A percentile compares a stretch with the other conserved stretches of the same genome.
Conservation (phyloP, 306 rosid species). For the Cucurbita moschata region DNA sequence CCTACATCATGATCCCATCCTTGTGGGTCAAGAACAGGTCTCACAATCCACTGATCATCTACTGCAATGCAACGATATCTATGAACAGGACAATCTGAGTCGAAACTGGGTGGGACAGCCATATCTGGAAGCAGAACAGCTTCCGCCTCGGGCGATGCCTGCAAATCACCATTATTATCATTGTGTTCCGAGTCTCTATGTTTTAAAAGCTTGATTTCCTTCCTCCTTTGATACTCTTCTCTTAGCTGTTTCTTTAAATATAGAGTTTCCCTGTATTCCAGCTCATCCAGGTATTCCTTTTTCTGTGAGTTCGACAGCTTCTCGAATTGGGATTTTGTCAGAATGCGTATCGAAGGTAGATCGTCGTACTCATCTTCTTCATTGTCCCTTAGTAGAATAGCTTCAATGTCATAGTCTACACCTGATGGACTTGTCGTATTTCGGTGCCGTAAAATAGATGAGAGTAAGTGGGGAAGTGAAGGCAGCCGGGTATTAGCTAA, state of each 20-base stretch:
- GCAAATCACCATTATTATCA: conserved; percentile 39
- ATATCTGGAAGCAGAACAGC: conserved; percentile 72
- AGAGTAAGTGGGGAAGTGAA: conserved; percentile 87
- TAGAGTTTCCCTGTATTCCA: conserved; percentile 89
- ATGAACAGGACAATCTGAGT: conserved; percentile 41
- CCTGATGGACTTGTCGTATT: conserved; percentile 24
- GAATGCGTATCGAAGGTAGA: conserved; percentile 62
- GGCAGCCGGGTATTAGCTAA: conserved; percentile 38
- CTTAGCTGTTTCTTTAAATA: conserved; percentile 78
- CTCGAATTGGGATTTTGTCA: conserved; percentile 65
- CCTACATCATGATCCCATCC: conserved; percentile 97
- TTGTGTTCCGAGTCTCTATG: conserved; percentile 16
- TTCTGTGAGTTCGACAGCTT: conserved; percentile 59
- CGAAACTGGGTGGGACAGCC: conserved; percentile 71
- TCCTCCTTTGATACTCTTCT: conserved; percentile 45
- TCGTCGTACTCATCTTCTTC: conserved; percentile 81
- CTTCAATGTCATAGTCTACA: conserved; percentile 37
- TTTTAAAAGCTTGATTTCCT: conserved; percentile 30
- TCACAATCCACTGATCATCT: conserved; percentile 60
- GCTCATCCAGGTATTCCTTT: conserved; percentile 70
- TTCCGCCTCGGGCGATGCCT: conserved; percentile 42
- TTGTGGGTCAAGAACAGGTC: conserved; percentile 91
- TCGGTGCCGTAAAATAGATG: conserved; percentile 51
- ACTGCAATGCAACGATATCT: conserved; percentile 69
- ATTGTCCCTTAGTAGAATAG: conserved; percentile 30